Base-by-base conservation (phyloP, 306 rosid genomes). In the Lotus japonicus region DNA sequence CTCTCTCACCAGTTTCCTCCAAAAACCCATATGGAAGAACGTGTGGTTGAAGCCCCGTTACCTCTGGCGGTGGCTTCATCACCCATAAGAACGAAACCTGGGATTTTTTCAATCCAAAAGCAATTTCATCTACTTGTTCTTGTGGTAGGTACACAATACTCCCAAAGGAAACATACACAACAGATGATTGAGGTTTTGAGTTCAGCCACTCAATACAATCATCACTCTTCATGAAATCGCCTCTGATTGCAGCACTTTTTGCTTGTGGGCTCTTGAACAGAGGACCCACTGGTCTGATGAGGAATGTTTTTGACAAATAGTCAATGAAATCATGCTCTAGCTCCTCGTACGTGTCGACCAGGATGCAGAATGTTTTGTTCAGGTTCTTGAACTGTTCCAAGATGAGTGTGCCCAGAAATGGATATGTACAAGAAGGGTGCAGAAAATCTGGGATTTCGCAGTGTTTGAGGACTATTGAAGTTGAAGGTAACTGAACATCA, bases 151-250 rank as follows among this genome's bases (percentile, higher is more conserved):
- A 53, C 13, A 85, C 97, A 0, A 87, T 2, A 11, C 83, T 90
- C 0, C 97, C 95, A 13, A 90, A 90, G 0, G 95, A 87, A 9
- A 90, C 58, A 43, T 87, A 90, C 0, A 88, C 86, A 9, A 85
- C 97, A 0, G 95, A 87, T 0, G 62, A 13, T 2, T 52, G 1
- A 0, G 77, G 54, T 59, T 66, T 82, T 9, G 88, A 48, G 76
- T 87, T 79, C 0, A 90, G 76, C 92, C 97, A 90, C 45, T 77
- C 84, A 1, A 86, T 19, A 28, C 83, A 77, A 18, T 84, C 92
- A 5, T 85, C 91, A 0, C 79, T 72, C 33, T 80, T 79, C 43
- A 69, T n/a, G 31, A 76, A 62, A 74, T 90, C 95, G 2, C 83
- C 95, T 1, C 86, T 65, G 21, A 88, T 51, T 8, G 61, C 46